Evolutionary conservation across 805 yeast species (phyloP).

Genomic region (Cyberlindnera petersonii): DNA sequence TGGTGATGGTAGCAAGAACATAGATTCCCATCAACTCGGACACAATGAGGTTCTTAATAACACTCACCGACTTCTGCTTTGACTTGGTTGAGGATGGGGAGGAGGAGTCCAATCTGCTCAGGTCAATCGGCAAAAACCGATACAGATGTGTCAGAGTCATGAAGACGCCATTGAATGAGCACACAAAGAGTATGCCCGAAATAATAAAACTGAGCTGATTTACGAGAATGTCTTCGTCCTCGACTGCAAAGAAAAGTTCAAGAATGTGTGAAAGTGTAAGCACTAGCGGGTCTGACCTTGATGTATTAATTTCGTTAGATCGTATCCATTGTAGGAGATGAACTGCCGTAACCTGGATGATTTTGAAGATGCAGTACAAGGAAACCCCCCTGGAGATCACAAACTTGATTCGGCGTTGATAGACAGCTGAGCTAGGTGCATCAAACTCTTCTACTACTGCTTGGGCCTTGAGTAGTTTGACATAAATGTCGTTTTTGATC

Average conservation of each 20-base stretch:
- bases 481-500: slow-evolving; percentile 24
- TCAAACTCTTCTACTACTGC: slow-evolving; percentile 3
- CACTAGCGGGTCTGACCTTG: slow-evolving; percentile 35
- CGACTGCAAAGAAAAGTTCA: slow-evolving; percentile 30
- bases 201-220: slow-evolving; percentile 43
- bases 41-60: slow-evolving; percentile 36
- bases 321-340: slow-evolving; percentile 26
- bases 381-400: slow-evolving; percentile 21
- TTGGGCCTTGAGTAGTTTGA: slow-evolving; percentile 19
- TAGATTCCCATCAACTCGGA: slow-evolving; percentile 38
- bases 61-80: slow-evolving; percentile 29
- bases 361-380: slow-evolving; percentile 35
- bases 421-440: not conserved
- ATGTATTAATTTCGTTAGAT: slow-evolving; percentile 11
- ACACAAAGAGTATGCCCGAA: slow-evolving; percentile 54
- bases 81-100: slow-evolving; percentile 2
- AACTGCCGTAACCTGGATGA: slow-evolving; percentile 29
- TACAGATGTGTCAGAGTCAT: slow-evolving; percentile 54
- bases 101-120: slow-evolving; percentile 24
- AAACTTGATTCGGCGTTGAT: slow-evolving; percentile 1
- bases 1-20: slow-evolving; percentile 36
- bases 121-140: slow-evolving; percentile 33
- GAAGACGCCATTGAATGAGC: slow-evolving; percentile 62
- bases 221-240: slow-evolving; percentile 34
- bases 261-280: slow-evolving; percentile 34